Evolutionary conservation across 148 eudicot species (phyloP), one percentile per base, ranked within the genome.

Genomic region (Drosera capensis): DNA sequence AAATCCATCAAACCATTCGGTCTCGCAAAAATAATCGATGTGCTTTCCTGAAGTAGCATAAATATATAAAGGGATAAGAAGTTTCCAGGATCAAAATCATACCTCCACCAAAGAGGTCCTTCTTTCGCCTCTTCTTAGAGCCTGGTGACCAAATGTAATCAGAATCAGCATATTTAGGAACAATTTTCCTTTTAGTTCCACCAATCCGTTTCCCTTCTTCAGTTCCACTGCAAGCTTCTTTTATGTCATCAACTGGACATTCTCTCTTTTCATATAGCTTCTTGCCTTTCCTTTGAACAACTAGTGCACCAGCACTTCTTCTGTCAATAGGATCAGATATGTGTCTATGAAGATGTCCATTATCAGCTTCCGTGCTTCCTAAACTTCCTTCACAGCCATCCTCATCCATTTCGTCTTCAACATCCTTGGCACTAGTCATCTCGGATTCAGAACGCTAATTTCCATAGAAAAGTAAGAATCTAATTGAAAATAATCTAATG

Each of bases 191-290:
- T 49, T 70, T 70, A 13, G 56, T 51, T 43, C 60, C 55, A 41
- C 73, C 59, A 3, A 73, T 45, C 64, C 47, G 61, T 68, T 81
- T 95, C 41, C 82, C 84, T 63, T 72, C 97, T 67, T 82, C 96
- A 20, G 95, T 92, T 39, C 88, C 94, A 60, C 99, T 92, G 59
- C 85, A 78, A 37, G 94, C 94, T 66, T 92, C 99, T 70, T 73
- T 79, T 45, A 64, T 63, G 45, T 92, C 95, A 92, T 85, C 88
- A 51, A 71, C 56, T 46, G 55, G 69, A 56, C 70, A 61, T 17
- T 63, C 60, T 49, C 49, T 85, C 48, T 65, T 71, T 51, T 73
- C 80, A 50, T 50, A 42, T 43, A 54, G 41, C 59, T 76, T 73
- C 69, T 72, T 48, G 62, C 68, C 60, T 54, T 68, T 80, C 53